Evolutionary conservation across 306 rosid genomes (phyloP), one percentile per base, ranked within the genome.

Genomic region (Prunus fruticosa): DNA sequence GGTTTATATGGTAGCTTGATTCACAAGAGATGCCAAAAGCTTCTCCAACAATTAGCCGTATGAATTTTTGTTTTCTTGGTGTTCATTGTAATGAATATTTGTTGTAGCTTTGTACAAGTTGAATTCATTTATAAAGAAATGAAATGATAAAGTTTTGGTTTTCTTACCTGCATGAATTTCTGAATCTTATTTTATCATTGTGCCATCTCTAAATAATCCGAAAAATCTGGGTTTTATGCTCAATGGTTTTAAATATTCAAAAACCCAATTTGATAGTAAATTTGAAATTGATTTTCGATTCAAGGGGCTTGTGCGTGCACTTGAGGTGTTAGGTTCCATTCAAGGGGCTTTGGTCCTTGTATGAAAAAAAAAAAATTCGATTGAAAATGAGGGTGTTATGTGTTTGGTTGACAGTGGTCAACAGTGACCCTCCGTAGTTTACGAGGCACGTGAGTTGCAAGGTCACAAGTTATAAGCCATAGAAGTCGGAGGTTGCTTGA

Each of bases 1-100:
- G 98, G 85, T 94, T 94, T 77, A 87, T 94, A 69, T 92, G 97
- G 98, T 92, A 86, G 89, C 54, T 27, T 41, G 22, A 32, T 46
- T 20, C 19, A 23, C 19, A 6, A 12, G 5, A 23, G 28, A 73
- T 58, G 41, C 57, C 0, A 18, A 60, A 34, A 14, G 56, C 54
- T 6, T 22, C 56, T 67, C 9, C 43, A 38, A 38, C 9, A 38
- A 38, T 38, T 38, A 38, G 43, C 43, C 9, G 43, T 38, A 7
- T 38, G 43, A 38, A 38, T 38, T 6, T 38, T 38, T 38, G 9
- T 6, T 38, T 38, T 56, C 0, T 34, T 34, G 49, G 43, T 38
- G 25, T 19, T 16, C 23, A 60, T 16, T 13, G 11, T 25, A 14
- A 8, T 60, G 30, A 58, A 15, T 1, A 10, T 22, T 27, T 5